Conservation (phyloP, 179 eudicot species). For the Drosera spatulata region DNA sequence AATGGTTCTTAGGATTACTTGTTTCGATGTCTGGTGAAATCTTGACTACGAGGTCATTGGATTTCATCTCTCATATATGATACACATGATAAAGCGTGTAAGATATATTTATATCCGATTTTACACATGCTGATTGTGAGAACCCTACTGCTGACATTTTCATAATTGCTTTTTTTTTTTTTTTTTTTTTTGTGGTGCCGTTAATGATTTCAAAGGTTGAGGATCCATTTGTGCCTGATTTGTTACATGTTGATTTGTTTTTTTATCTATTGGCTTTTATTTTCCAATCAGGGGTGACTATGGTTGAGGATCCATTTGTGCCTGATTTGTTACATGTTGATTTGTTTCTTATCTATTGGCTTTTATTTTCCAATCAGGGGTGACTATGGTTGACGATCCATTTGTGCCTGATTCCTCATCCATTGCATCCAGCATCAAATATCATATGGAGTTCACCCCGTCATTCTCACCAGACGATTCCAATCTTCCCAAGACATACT, state of each 20-base stretch:
- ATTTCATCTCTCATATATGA: too few relatives aligned
- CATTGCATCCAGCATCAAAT: conserved; percentile 62
- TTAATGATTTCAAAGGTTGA: not conserved
- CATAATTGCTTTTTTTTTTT: too few relatives aligned
- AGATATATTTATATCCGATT: too few relatives aligned
- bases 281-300: not conserved
- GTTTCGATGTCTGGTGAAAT: too few relatives aligned
- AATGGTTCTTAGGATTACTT: too few relatives aligned
- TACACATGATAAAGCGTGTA: too few relatives aligned
- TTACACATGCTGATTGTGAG: too few relatives aligned
- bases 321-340: too few relatives aligned
- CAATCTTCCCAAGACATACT: conserved; percentile 72
- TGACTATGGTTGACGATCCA: not conserved
- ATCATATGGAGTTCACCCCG: conserved; percentile 84
- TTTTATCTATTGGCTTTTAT: not conserved
- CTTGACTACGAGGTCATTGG: too few relatives aligned
- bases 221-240: not conserved
- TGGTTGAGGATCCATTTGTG: not conserved
- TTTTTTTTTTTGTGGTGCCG: too few relatives aligned
- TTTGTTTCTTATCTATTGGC: not conserved
- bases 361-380: not conserved
- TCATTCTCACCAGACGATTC: conserved; percentile 59
- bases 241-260: too few relatives aligned
- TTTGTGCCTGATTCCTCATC: not conserved
- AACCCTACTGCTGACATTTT: too few relatives aligned